These are phyloP conservation scores for Apiospora rasikravindrae DNA, from an alignment of 2,329 filamentous ascomycete species.

Conservation along the genomic window DNA sequence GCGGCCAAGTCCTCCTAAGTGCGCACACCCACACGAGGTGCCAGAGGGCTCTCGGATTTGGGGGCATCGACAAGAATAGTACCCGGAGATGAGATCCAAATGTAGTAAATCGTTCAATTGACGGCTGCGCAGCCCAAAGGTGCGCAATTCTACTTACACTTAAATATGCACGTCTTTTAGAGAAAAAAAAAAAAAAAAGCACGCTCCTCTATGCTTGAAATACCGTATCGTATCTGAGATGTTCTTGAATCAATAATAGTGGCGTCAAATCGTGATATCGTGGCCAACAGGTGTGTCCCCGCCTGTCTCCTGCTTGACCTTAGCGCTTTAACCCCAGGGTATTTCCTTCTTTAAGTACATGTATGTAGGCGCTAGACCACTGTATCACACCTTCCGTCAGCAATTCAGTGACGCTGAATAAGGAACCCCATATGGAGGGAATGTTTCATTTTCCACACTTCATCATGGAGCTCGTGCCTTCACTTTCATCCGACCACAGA, in stretches of 20 bases:
- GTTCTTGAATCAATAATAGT: not conserved
- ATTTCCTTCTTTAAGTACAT: not conserved
- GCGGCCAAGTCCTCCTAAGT: conserved; percentile 13
- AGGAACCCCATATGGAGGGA: not conserved
- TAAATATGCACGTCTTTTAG: not conserved
- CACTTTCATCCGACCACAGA: not conserved
- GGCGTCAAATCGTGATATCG: not conserved
- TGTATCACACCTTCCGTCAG: not conserved
- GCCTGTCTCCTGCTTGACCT: not conserved
- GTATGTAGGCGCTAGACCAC: not conserved
- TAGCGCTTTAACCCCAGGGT: not conserved
- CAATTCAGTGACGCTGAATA: not conserved
- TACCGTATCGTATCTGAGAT: not conserved
- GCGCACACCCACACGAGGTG: not conserved
- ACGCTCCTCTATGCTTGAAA: not conserved
- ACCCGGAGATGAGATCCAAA: not conserved
- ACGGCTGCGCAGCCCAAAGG: not conserved
- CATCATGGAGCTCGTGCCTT: not conserved
- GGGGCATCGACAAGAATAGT: not conserved
- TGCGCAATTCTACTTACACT: not conserved
- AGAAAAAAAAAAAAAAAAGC: no score
- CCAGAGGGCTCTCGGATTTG: not conserved
- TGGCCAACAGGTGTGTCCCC: not conserved
- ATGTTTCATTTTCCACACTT: not conserved
- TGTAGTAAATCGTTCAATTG: no score